Conservation (phyloP, 2,329 filamentous ascomycete species). For the Calonectria hawksworthii region DNA sequence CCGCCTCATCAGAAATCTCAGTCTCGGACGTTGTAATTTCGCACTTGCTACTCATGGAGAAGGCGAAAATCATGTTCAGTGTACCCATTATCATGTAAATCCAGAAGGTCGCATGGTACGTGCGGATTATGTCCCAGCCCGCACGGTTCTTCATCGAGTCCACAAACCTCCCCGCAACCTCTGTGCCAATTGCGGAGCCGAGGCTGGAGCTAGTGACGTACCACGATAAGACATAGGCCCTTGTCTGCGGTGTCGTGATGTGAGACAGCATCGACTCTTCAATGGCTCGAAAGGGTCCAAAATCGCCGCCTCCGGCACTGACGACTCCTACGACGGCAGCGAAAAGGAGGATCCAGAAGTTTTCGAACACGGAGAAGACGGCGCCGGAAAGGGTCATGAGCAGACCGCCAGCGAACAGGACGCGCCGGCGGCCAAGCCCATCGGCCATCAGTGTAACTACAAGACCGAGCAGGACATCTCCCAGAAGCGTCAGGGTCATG, state of each 20-base stretch:
- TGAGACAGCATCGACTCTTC: constrained; percentile 76
- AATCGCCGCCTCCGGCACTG: constrained; percentile 74
- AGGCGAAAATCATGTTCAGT: constrained; percentile 62
- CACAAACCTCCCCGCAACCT: constrained; percentile 65
- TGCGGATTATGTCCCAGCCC: constrained; percentile 63
- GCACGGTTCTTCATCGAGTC: constrained; percentile 59
- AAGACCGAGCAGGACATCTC: constrained; percentile 72
- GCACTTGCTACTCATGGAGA: constrained; percentile 63
- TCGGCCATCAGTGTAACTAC: constrained; percentile 72
- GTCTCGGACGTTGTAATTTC: constrained; percentile 57
- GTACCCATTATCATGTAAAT: constrained; percentile 70
- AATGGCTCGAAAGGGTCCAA: constrained; percentile 76
- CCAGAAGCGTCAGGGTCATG: constrained; percentile 73
- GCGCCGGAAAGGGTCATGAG: constrained; percentile 71
- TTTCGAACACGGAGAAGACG: constrained; percentile 66
- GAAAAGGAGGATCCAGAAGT: constrained; percentile 70
- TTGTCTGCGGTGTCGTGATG: constrained; percentile 66
- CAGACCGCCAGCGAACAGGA: constrained; percentile 65
- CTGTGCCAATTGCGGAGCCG: constrained; percentile 68
- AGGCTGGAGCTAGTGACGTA: constrained; percentile 71
- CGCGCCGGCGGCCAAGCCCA: constrained; percentile 67
- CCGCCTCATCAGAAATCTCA: constrained; percentile 35
- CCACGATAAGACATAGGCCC: constrained; percentile 77
- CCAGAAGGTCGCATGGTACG: constrained; percentile 72
- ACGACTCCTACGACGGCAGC: constrained; percentile 74